phyloP scores from a whole-genome alignment of 1,139 yeast genomes.

The Saccharomyces hybrid region DNA sequence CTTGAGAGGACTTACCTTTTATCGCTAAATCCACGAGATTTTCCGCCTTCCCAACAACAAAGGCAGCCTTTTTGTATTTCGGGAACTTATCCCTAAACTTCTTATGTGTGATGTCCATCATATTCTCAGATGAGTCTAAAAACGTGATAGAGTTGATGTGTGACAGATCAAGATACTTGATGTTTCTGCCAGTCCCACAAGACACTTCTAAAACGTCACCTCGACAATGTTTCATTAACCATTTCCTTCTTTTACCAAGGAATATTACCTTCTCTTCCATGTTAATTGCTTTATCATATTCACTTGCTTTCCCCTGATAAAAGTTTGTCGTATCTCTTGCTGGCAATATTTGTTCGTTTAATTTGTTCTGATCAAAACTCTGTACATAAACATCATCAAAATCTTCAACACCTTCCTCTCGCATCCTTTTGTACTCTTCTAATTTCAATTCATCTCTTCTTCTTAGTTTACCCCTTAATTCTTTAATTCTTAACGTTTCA shows the following conservation, averaged over 20 bases:
- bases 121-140: slow-evolving; percentile 72
- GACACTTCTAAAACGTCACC: slow-evolving; percentile 94
- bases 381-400: slow-evolving; percentile 33
- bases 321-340: slow-evolving; percentile 79
- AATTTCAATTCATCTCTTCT: slow-evolving; percentile 38
- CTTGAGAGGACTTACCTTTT: slow-evolving; percentile 11
- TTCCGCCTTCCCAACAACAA: slow-evolving; percentile 90
- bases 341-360: slow-evolving; percentile 45
- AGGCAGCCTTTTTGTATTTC: slow-evolving; percentile 62
- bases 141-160: slow-evolving; percentile 68
- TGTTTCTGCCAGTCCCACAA: slow-evolving; percentile 93
- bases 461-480: slow-evolving; percentile 39
- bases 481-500: slow-evolving; percentile 55
- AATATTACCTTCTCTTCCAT: slow-evolving; percentile 81
- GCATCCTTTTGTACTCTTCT: too few species aligned
- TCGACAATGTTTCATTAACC: slow-evolving; percentile 68
- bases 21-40: slow-evolving; percentile 56
- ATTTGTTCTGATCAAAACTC: slow-evolving; percentile 45
- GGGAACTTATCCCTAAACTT: slow-evolving; percentile 68
- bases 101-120: slow-evolving; percentile 73
- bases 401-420: too few species aligned
- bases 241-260: slow-evolving; percentile 74
- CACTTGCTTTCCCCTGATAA: slow-evolving; percentile 70
- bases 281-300: slow-evolving; percentile 75
- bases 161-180: slow-evolving; percentile 60